phyloP scores from a whole-genome alignment of 768 basidiomycete genomes.

The Trametes villosa region DNA sequence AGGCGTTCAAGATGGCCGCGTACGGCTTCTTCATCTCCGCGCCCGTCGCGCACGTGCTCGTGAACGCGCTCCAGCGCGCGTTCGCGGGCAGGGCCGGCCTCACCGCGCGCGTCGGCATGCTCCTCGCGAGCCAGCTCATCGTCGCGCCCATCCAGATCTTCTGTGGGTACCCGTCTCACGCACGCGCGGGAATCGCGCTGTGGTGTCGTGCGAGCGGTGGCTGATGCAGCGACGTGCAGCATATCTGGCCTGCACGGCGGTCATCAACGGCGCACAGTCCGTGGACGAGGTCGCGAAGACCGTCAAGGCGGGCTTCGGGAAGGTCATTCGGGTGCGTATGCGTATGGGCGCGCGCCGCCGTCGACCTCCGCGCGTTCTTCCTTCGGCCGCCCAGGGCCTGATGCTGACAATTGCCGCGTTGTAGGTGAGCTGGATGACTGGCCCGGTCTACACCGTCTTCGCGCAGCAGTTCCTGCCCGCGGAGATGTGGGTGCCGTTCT shows the following conservation, averaged over 20 bases:
- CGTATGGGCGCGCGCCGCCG: background rate
- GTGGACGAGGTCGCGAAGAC: conserved; percentile 65
- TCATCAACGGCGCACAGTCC: conserved; percentile 81
- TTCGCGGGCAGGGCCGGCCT: conserved; percentile 76
- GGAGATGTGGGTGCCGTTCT: conserved; percentile 90
- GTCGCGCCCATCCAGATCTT: conserved; percentile 75
- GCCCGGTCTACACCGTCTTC: conserved; percentile 71
- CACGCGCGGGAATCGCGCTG: too few species aligned
- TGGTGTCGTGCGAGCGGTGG: background rate
- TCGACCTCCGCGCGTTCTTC: background rate
- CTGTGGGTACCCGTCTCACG: conserved; percentile 46
- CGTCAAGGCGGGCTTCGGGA: conserved; percentile 72
- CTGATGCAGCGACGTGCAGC: conserved; percentile 42
- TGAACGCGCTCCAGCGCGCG: conserved; percentile 70
- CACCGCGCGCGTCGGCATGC: conserved; percentile 67
- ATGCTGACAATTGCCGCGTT: background rate
- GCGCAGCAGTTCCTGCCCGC: conserved; percentile 83
- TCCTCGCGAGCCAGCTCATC: conserved; percentile 77
- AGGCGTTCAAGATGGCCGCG: conserved; percentile 81
- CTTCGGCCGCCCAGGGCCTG: background rate
- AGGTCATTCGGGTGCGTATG: conserved; percentile 71
- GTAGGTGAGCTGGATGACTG: conserved; percentile 81
- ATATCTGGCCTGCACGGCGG: conserved; percentile 78
- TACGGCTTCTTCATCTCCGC: conserved; percentile 87
- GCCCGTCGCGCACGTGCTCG: conserved; percentile 76